Conservation (phyloP, 768 basidiomycete species). For the Lactarius vividus region DNA sequence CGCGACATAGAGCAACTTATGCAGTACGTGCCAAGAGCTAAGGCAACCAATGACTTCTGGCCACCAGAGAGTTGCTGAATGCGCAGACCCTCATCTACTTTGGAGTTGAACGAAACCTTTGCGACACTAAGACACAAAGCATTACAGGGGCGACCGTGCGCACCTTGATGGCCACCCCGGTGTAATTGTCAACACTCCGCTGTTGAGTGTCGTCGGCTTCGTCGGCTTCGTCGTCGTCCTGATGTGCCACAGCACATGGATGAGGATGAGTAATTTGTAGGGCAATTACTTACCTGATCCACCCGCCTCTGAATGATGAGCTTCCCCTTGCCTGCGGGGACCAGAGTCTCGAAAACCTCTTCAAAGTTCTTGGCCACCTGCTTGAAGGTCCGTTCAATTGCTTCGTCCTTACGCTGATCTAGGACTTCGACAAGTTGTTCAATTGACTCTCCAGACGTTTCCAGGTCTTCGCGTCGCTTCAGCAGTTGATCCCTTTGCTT, state of each 20-base stretch:
- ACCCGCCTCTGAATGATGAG: constrained; percentile 91
- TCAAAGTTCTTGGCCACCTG: constrained; percentile 97
- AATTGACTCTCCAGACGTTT: constrained; percentile 85
- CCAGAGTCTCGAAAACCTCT: constrained; percentile 94
- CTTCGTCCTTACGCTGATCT: constrained; percentile 97
- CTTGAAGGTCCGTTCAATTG: constrained; percentile 97
- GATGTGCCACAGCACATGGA: neutral
- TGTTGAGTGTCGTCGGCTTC: constrained; percentile 73
- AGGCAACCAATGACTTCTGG: constrained; percentile 94
- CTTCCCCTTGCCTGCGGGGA: constrained; percentile 88
- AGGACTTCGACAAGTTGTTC: constrained; percentile 90
- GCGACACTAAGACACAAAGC: neutral
- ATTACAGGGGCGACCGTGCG: constrained; percentile 1
- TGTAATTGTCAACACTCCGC: constrained; percentile 87
- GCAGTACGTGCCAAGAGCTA: constrained; percentile 68
- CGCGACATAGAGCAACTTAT: neutral
- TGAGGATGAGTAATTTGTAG: neutral
- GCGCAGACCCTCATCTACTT: constrained; percentile 92
- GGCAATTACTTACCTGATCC: constrained; percentile 57
- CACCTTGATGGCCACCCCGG: constrained; percentile 94
- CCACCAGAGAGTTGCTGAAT: constrained; percentile 98
- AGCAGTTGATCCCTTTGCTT: constrained; percentile 93
- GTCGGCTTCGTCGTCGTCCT: constrained; percentile 75
- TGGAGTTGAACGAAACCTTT: constrained; percentile 98
- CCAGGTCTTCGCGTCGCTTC: constrained; percentile 85